Percentiles rank a stretch among this genome's conserved stretches.
These are phyloP conservation scores for Diplosphaera chodatii DNA, from an alignment of 139 green algal species.

Conservation along the genomic window DNA sequence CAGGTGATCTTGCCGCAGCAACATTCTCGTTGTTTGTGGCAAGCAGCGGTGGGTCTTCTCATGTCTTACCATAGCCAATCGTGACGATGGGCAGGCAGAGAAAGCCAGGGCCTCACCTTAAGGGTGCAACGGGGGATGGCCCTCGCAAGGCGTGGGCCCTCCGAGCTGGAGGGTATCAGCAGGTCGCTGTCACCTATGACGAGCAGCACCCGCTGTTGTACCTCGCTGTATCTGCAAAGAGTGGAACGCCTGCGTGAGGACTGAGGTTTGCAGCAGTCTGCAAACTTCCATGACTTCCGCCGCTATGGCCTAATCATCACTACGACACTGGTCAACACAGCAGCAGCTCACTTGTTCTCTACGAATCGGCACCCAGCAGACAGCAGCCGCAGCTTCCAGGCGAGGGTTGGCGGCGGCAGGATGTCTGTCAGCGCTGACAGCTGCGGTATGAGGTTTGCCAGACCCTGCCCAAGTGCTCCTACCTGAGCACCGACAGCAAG, in stretches of 20 bases:
- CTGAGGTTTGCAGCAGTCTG: too few relatives aligned
- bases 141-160: conserved; percentile 45
- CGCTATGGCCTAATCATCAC: too few relatives aligned
- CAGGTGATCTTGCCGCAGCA: too few relatives aligned
- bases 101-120: too few relatives aligned
- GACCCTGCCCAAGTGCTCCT: conserved; percentile 3
- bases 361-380: conserved; percentile 39
- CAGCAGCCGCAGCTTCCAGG: conserved; percentile 73
- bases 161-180: conserved; percentile 56
- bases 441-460: conserved; percentile 45
- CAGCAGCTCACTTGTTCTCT: background rate
- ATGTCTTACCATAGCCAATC: too few relatives aligned
- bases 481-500: too few relatives aligned
- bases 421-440: conserved; percentile 59
- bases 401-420: conserved; percentile 64
- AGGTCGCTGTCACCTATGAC: conserved; percentile 45
- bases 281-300: too few relatives aligned
- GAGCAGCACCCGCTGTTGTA: conserved; percentile 65
- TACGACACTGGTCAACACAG: too few relatives aligned
- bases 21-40: too few relatives aligned
- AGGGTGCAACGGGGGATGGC: conserved; percentile 39
- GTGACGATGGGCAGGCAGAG: too few relatives aligned
- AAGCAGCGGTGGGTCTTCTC: too few relatives aligned
- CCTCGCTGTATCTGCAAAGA: conserved; percentile 1
- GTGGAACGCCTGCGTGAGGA: too few relatives aligned